These are phyloP conservation scores for Aspergillus campestris DNA, from an alignment of 495 filamentous ascomycete species.

Conservation along the genomic window DNA sequence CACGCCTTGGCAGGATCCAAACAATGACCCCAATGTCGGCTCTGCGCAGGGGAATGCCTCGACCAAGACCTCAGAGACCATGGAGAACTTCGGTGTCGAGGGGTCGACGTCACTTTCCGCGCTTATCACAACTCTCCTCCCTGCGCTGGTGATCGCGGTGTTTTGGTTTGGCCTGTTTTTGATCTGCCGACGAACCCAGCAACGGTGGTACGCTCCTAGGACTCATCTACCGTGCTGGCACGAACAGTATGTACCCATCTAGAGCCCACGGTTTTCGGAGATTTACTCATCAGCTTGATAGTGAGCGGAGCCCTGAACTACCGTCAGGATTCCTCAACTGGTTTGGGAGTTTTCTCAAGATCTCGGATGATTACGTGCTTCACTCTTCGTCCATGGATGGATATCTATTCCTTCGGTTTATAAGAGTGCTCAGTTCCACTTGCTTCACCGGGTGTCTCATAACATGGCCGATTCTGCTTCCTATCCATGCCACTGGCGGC, in stretches of 20 bases:
- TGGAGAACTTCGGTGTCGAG: slow-evolving; percentile 20
- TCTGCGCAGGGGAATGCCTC: slow-evolving; percentile 35
- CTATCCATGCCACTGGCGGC: slow-evolving; percentile 66
- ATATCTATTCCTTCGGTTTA: slow-evolving; percentile 74
- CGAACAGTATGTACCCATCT: slow-evolving; percentile 42
- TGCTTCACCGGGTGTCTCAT: slow-evolving; percentile 68
- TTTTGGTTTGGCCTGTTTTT: slow-evolving; percentile 67
- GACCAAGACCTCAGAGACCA: slow-evolving; percentile 26
- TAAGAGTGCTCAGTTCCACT: slow-evolving; percentile 60
- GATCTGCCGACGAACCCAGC: slow-evolving; percentile 60
- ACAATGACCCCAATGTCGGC: slow-evolving; percentile 36
- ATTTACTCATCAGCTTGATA: slow-evolving; percentile 1
- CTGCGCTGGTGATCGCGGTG: slow-evolving; percentile 55
- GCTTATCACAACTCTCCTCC: slow-evolving; percentile 62
- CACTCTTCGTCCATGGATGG: slow-evolving; percentile 67
- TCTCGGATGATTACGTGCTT: slow-evolving; percentile 52
- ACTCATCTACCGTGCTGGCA: slow-evolving; percentile 68
- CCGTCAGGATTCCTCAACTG: slow-evolving; percentile 48
- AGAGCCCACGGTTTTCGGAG: not conserved
- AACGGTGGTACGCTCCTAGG: slow-evolving; percentile 73
- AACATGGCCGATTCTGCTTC: slow-evolving; percentile 75
- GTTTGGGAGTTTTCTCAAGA: slow-evolving; percentile 52
- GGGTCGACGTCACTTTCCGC: slow-evolving; percentile 39
- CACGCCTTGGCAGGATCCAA: slow-evolving; percentile 20
- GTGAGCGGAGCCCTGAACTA: slow-evolving; percentile 33